These are phyloP conservation scores for Pestalotiopsis sp. DNA, from an alignment of 2,329 filamentous ascomycete species.

Conservation along the genomic window DNA sequence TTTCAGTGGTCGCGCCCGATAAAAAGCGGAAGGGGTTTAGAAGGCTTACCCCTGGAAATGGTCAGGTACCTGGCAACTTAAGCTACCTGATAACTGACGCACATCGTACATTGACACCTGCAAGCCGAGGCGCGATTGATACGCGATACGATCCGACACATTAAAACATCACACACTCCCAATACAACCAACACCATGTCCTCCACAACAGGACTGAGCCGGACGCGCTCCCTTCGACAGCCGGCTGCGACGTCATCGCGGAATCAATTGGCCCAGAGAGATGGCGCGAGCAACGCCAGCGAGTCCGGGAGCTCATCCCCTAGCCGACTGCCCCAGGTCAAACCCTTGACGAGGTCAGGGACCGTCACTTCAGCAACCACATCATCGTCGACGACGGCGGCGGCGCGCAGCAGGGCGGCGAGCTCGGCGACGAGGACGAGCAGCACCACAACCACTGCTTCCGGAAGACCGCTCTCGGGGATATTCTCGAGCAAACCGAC, in stretches of 20 bases:
- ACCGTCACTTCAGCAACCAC: constrained; percentile 24
- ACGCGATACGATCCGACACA: background rate
- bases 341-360: constrained; percentile 40
- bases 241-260: constrained; percentile 28
- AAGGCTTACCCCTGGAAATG: background rate
- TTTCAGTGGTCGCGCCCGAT: background rate
- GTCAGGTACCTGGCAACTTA: background rate
- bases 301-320: constrained; percentile 45
- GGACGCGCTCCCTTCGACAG: constrained; percentile 53
- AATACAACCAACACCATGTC: constrained; percentile 36
- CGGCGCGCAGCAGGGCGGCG: constrained; percentile 10
- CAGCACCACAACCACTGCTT: constrained; percentile 4
- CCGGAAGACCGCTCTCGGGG: constrained; percentile 11
- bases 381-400: constrained; percentile 18
- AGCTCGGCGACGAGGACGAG: background rate
- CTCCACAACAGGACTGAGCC: constrained; percentile 40
- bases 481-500: constrained; percentile 10
- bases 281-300: constrained; percentile 21
- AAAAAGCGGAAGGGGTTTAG: background rate
- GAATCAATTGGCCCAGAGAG: constrained; percentile 18
- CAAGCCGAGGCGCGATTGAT: background rate
- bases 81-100: background rate
- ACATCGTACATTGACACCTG: too few species aligned
- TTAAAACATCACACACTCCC: constrained; percentile 10
- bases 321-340: constrained; percentile 50